These are phyloP conservation scores for Ophiosphaerella herpotricha DNA, from an alignment of 2,329 filamentous ascomycete species.

Conservation along the genomic window DNA sequence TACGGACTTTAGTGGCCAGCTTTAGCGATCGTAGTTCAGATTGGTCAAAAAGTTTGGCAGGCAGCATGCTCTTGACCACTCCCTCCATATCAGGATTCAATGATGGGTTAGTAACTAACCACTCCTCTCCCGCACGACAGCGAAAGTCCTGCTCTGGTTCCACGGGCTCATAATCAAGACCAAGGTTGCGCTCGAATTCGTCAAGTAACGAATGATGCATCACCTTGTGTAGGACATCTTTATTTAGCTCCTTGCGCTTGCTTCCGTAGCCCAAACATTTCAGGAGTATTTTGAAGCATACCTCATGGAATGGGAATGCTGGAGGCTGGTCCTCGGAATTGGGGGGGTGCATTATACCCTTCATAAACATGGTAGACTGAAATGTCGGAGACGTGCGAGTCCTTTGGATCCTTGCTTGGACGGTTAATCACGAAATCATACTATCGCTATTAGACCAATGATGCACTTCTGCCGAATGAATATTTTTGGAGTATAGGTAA, in stretches of 20 bases:
- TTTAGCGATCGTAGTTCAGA: not conserved
- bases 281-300: conserved; percentile 22
- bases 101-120: conserved; percentile 12
- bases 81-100: conserved; percentile 1
- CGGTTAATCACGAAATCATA: conserved; percentile 1
- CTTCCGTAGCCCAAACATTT: conserved; percentile 10
- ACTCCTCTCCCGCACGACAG: conserved; percentile 23
- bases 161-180: conserved; percentile 18
- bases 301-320: conserved; percentile 25
- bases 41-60: conserved; percentile 5
- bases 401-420: conserved; percentile 13
- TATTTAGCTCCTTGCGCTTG: conserved; percentile 7
- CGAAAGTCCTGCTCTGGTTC: conserved; percentile 15
- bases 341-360: not conserved
- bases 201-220: conserved; percentile 5
- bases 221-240: conserved; percentile 14
- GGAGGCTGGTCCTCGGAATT: not conserved
- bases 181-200: conserved; percentile 1
- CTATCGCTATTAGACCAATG: not conserved
- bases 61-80: conserved; percentile 11
- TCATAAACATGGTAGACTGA: conserved; percentile 9
- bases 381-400: not conserved
- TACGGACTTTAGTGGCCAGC: conserved; percentile 7
- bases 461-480: not conserved
- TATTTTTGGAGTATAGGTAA: not conserved